phyloP scores from a whole-genome alignment of 2,329 filamentous ascomycete species.

The Chaetomiaceae sp. region DNA sequence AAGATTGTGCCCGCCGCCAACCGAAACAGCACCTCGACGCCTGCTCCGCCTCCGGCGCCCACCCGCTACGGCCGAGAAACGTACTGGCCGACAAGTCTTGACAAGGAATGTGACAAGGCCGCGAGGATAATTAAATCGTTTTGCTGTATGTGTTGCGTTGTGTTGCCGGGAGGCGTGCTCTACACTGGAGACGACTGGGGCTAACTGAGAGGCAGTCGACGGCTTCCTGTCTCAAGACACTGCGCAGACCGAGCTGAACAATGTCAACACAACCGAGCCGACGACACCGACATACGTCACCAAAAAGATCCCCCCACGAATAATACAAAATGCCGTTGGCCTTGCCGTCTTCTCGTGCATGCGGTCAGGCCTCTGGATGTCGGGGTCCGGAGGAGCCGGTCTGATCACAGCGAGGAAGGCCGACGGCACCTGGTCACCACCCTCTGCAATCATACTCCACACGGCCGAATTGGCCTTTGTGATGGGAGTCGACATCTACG shows the following conservation, averaged over 20 bases:
- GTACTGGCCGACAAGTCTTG: slow-evolving; percentile 59
- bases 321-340: slow-evolving; percentile 84
- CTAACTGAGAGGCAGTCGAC: slow-evolving; percentile 40
- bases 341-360: slow-evolving; percentile 94
- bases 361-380: slow-evolving; percentile 88
- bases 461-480: slow-evolving; percentile 86
- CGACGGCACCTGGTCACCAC: slow-evolving; percentile 86
- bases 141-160: slow-evolving; percentile 58
- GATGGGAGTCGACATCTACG: slow-evolving; percentile 90
- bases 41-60: slow-evolving; percentile 15
- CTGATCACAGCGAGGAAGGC: slow-evolving; percentile 78
- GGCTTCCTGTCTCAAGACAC: slow-evolving; percentile 48
- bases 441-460: slow-evolving; percentile 85
- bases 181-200: no score
- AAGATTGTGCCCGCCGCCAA: slow-evolving; percentile 25
- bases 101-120: slow-evolving; percentile 88
- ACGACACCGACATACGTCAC: slow-evolving; percentile 51
- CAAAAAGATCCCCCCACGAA: slow-evolving; percentile 80
- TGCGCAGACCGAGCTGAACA: slow-evolving; percentile 30
- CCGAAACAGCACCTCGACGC: slow-evolving; percentile 22
- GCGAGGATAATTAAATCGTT: slow-evolving; percentile 86
- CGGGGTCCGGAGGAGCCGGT: slow-evolving; percentile 84
- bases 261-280: slow-evolving; percentile 29
- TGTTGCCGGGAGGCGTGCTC: slow-evolving; percentile 12
- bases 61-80: slow-evolving; percentile 30